Base-by-base conservation (phyloP, 129 eudicot genomes). In the Escallonia herrerae region DNA sequence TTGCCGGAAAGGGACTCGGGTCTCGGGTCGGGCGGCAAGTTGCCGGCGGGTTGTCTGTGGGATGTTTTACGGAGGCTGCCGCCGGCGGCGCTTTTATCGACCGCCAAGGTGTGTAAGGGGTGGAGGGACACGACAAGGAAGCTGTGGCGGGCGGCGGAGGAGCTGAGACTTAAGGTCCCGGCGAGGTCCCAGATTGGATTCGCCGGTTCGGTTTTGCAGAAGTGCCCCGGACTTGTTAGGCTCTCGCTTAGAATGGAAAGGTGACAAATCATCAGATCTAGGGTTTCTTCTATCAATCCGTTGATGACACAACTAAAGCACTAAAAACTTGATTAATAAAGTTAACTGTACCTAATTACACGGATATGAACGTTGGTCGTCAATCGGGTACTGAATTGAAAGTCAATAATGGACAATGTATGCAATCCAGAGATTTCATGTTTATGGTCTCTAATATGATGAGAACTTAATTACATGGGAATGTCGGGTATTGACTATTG, bases 101-200 rank as follows among this genome's bases (percentile, higher is more conserved):
- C 93, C 44, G 91, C 90, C 50, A 71, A 79, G 59, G 99, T 94
- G 52, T 89, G 99, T 74, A 89, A 57, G 39, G 95, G 93, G 49
- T 94, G 99, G 99, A 60, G 90, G 65, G 97, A 94, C 55, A 66
- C 81, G n/a, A 60, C 80, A 4, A 79, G 69, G n/a, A 78, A 67
- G 82, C 38, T 94, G n/a, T 94, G 99, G 97, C 67, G 61, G 58
- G 89, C 90, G 66, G 87, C 95, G 8, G 97, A 89, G 78, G 99
- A 94, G 81, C 73, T 94, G 13, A 60, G 93, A 40, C 76, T 94
- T 46, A 77, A 80, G 83, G 95, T 94, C 67, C 96, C 97, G 67
- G 77, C 73, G 10, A 74, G 22, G 65, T 78, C 86, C 15, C 86
- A 75, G 63, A 75, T 82, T 10, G 87, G 95, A 68, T 83, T 69